A percentile compares a stretch with the other conserved stretches of the same genome.
These are phyloP conservation scores for Helminthosporium solani DNA, from an alignment of 2,329 filamentous ascomycete genomes.

Conservation along the genomic window DNA sequence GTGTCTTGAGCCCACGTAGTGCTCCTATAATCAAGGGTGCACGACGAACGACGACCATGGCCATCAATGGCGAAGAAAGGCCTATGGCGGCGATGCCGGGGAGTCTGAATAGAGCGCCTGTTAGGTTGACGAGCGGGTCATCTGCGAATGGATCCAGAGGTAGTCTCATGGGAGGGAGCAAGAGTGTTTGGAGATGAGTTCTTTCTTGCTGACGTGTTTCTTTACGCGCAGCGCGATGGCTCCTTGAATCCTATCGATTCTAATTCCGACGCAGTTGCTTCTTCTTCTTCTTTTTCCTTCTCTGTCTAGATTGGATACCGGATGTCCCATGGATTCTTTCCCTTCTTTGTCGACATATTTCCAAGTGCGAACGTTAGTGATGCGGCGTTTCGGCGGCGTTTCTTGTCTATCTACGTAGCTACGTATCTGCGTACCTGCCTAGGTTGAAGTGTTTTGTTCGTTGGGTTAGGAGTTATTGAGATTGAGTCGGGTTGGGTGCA, in stretches of 20 bases:
- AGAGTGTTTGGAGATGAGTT: constrained; percentile 34
- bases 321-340: too few species aligned
- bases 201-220: constrained; percentile 7
- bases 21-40: constrained; percentile 59
- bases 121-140: constrained; percentile 35
- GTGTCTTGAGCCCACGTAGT: constrained; percentile 62
- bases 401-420: too few species aligned
- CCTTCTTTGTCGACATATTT: too few species aligned
- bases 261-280: too few species aligned
- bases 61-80: constrained; percentile 31
- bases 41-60: constrained; percentile 42
- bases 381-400: too few species aligned
- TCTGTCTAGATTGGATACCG: too few species aligned
- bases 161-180: constrained; percentile 31
- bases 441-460: too few species aligned
- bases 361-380: too few species aligned
- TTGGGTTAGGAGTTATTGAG: too few species aligned
- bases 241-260: not conserved
- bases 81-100: constrained; percentile 26
- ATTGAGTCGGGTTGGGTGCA: too few species aligned
- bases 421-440: too few species aligned
- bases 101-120: constrained; percentile 31
- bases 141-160: constrained; percentile 25
- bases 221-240: constrained; percentile 2
- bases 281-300: too few species aligned